Conservation (phyloP, 345 rosid genomes). For the Turnera subulata region DNA sequence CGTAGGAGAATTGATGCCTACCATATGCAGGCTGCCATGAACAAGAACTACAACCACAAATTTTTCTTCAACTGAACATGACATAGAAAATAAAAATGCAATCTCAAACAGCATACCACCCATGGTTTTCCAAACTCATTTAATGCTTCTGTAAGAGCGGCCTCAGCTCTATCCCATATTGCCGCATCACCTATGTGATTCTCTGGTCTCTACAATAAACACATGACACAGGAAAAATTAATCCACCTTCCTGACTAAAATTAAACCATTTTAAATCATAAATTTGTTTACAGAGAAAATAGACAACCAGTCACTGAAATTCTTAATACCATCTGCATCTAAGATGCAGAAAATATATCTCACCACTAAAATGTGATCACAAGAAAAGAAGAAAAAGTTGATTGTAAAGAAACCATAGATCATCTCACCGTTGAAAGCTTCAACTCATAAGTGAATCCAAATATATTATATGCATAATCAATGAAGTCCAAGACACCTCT, state of each 20-base stretch:
- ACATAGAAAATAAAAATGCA: neutral
- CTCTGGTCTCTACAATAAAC: slow-evolving; percentile 79
- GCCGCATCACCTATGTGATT: slow-evolving; percentile 70
- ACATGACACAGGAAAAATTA: neutral
- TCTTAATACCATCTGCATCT: neutral
- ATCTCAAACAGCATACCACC: slow-evolving; percentile 44
- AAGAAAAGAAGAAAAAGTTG: neutral
- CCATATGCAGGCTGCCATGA: neutral
- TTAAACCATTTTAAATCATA: neutral
- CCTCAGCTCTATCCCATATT: slow-evolving; percentile 93
- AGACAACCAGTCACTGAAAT: too few species aligned
- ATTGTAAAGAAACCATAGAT: neutral
- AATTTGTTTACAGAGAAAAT: neutral
- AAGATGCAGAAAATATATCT: neutral
- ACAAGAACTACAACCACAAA: neutral
- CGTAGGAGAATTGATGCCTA: neutral
- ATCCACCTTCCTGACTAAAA: neutral
- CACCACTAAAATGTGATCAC: neutral
- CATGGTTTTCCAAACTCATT: slow-evolving; percentile 76
- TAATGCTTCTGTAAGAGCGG: slow-evolving; percentile 71
- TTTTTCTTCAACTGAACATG: too few species aligned
- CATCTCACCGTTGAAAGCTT: slow-evolving; percentile 82
- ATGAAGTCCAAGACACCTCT: slow-evolving; percentile 76
- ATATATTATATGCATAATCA: slow-evolving; percentile 55
- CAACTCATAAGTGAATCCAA: slow-evolving; percentile 90